Evolutionary conservation across 2,329 filamentous ascomycete genomes (phyloP), one percentile per base, ranked within the genome.

Genomic region (Phialocephala sp.): DNA sequence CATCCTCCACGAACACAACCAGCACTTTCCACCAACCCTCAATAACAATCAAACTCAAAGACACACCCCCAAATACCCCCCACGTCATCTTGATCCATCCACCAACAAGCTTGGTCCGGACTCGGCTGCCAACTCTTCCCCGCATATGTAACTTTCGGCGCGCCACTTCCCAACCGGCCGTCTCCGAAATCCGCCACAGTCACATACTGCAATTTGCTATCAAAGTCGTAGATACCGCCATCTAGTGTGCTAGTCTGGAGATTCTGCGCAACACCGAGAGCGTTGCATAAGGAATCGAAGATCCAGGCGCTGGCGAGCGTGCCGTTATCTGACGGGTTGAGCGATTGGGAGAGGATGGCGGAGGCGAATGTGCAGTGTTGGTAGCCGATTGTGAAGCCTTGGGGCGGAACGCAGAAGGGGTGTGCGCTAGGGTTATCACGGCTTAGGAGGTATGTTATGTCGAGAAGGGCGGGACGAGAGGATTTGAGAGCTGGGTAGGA

Each of bases 301-400:
- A 54, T 35, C 50, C 50, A 54, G 12, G 24, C 22, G 15, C 32
- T 35, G 4, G 50, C 50, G 9, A 54, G 27, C 24, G 18, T n/a
- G 27, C 50, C 24, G 27, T 27, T 54, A 8, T 35, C 11, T 6
- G 50, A 35, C 8, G 45, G 45, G 50, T 54, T 54, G 9, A 54
- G 14, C 22, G 50, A 54, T 8, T 14, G 12, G 8, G 50, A 32
- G 11, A 54, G 50, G 50, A 54, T 32, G 8, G 50, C 50, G 22
- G 50, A 32, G 50, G 50, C 57, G 20, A 43, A 47, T 32, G 57
- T 35, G 57, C 57, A 59, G n/a, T 27, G 22, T n/a, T 54, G 22
- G 57, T 59, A 59, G 57, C 57, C 57, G 37, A 35, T 45, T n/a
- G 57, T 59, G 18, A 59, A 59, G 24, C 57, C 35, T 45, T 45